Conservation (phyloP, 2,329 filamentous ascomycete species). For the Aspergillus spinulosporus region DNA sequence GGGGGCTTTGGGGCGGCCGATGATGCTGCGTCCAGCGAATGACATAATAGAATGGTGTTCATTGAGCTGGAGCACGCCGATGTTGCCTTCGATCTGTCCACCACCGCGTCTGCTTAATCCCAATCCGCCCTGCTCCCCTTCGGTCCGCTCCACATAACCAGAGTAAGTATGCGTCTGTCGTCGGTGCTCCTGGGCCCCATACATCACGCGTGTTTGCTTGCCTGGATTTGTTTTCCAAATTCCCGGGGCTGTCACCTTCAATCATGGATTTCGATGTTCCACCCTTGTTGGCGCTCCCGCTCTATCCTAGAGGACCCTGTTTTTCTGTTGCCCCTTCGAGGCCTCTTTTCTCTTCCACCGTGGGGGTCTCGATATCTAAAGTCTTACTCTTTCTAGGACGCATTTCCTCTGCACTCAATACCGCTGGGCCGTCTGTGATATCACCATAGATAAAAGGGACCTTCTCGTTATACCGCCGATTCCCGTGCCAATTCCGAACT, state of each 20-base stretch:
- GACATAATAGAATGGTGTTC: not conserved
- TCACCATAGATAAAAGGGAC: not conserved
- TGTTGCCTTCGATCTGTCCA: not conserved
- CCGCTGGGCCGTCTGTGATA: not conserved
- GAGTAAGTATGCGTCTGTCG: not conserved
- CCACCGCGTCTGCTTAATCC: not conserved
- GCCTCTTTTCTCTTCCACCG: not conserved
- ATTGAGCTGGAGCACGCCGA: not conserved
- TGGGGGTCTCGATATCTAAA: not conserved
- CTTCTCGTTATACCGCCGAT: constrained; percentile 3
- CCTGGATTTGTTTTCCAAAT: constrained; percentile 8
- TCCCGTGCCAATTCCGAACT: not conserved
- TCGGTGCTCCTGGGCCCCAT: not conserved
- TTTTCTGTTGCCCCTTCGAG: not conserved
- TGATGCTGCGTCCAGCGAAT: not conserved
- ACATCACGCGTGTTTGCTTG: constrained; percentile 3
- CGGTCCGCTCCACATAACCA: not conserved
- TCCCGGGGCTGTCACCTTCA: not conserved
- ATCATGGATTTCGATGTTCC: not conserved
- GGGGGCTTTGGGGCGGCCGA: not conserved
- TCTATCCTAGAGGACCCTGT: constrained; percentile 1
- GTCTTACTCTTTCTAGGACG: not conserved
- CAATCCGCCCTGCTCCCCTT: constrained; percentile 2
- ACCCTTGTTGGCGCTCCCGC: constrained; percentile 3
- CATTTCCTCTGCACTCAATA: not conserved